These are phyloP conservation scores for Rossbeevera mucosa DNA, from an alignment of 768 basidiomycete genomes.

Conservation along the genomic window DNA sequence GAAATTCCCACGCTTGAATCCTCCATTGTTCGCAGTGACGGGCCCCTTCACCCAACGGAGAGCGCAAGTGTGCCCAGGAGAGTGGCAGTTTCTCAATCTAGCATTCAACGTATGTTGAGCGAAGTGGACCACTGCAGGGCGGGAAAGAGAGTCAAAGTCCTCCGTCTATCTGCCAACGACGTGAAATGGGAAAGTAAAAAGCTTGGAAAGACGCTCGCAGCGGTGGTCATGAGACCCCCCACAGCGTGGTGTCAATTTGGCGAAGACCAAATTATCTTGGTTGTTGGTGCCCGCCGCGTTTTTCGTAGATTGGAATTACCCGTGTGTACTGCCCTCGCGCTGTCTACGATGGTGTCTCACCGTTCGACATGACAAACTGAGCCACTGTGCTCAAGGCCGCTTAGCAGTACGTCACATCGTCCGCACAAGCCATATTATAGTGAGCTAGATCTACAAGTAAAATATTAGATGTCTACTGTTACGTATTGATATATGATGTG, in stretches of 20 bases:
- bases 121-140: neutral
- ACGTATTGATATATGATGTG: too few relatives aligned
- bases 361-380: neutral
- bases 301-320: neutral
- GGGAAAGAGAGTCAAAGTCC: neutral
- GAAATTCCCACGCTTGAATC: slow-evolving; percentile 29
- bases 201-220: slow-evolving; percentile 1
- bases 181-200: neutral
- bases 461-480: neutral
- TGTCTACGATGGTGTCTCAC: neutral
- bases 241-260: slow-evolving; percentile 1
- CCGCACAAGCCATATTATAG: neutral
- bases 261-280: slow-evolving; percentile 11
- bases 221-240: slow-evolving; percentile 29
- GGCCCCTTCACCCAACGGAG: slow-evolving; percentile 1
- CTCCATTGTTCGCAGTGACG: slow-evolving; percentile 16
- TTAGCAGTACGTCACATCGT: neutral
- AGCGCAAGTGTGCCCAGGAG: neutral
- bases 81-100: neutral
- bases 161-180: neutral
- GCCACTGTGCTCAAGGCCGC: neutral
- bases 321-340: neutral
- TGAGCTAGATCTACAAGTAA: neutral
- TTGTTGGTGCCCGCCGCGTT: slow-evolving; percentile 3
- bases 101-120: neutral